These are phyloP conservation scores for Schwanniomyces polymorphus DNA, from an alignment of 805 yeast species.

Conservation along the genomic window DNA sequence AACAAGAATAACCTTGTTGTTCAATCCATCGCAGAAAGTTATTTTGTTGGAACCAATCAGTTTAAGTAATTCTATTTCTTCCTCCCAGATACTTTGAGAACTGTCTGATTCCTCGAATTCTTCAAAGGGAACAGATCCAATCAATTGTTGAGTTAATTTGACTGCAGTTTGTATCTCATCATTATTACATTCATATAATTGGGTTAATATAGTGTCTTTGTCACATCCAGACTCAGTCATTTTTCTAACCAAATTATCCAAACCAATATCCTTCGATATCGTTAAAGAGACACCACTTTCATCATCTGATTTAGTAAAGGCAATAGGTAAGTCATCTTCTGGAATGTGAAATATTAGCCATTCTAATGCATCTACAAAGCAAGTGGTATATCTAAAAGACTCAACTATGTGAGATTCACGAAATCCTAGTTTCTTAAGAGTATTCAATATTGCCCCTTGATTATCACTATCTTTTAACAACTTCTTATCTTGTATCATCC, in stretches of 20 bases:
- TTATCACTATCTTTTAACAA: constrained; percentile 6
- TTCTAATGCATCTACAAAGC: constrained; percentile 56
- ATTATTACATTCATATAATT: constrained; percentile 38
- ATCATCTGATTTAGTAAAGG: constrained; percentile 55
- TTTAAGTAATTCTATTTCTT: constrained; percentile 69
- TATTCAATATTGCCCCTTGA: neutral
- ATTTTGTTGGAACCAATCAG: constrained; percentile 45
- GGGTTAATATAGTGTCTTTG: constrained; percentile 56
- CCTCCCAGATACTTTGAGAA: constrained; percentile 56
- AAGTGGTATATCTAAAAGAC: constrained; percentile 57
- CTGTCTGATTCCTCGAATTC: constrained; percentile 22
- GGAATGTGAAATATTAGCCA: constrained; percentile 89
- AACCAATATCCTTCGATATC: constrained; percentile 50
- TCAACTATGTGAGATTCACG: constrained; percentile 69
- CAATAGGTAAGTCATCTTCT: constrained; percentile 84
- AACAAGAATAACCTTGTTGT: constrained; percentile 23
- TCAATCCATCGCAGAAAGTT: constrained; percentile 23
- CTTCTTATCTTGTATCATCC: constrained; percentile 38
- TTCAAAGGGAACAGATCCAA: constrained; percentile 14
- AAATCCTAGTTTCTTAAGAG: constrained; percentile 55
- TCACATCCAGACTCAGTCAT: constrained; percentile 71
- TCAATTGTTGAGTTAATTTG: constrained; percentile 41
- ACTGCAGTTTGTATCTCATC: constrained; percentile 55
- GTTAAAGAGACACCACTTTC: constrained; percentile 62
- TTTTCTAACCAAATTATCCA: constrained; percentile 59